A percentile compares a stretch with the other conserved stretches of the same genome.
phyloP scores from a whole-genome alignment of 2,329 filamentous ascomycete species.

The Alternaria panax region DNA sequence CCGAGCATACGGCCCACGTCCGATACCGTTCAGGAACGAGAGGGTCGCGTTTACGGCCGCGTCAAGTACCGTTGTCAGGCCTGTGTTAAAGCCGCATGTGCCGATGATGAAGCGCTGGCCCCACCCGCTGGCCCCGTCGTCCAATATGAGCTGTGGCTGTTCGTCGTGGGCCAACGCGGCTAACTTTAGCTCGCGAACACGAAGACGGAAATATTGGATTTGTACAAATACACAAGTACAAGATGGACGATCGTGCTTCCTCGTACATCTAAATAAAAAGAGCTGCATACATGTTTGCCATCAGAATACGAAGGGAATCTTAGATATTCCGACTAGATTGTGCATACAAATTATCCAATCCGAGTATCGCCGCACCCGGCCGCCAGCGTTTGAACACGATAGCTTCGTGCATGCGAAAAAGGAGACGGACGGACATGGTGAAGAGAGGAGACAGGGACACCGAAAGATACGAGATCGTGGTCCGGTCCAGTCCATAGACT shows the following conservation, averaged over 20 bases:
- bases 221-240: background rate
- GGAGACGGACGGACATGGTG: background rate
- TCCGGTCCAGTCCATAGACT: background rate
- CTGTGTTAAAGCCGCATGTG: slow-evolving; percentile 9
- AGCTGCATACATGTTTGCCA: background rate
- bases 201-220: background rate
- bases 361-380: background rate
- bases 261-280: background rate
- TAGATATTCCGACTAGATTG: background rate
- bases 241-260: background rate
- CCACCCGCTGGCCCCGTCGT: background rate
- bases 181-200: slow-evolving; percentile 2
- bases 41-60: background rate
- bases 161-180: background rate
- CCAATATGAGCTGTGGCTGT: background rate
- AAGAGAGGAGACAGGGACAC: background rate
- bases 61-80: background rate
- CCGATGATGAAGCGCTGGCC: slow-evolving; percentile 6
- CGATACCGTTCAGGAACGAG: slow-evolving; percentile 2
- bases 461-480: background rate
- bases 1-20: background rate
- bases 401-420: background rate
- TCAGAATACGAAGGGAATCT: background rate
- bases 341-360: background rate
- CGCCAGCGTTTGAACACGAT: background rate